Conservation (phyloP, 306 rosid species). For the Quercus wislizeni region DNA sequence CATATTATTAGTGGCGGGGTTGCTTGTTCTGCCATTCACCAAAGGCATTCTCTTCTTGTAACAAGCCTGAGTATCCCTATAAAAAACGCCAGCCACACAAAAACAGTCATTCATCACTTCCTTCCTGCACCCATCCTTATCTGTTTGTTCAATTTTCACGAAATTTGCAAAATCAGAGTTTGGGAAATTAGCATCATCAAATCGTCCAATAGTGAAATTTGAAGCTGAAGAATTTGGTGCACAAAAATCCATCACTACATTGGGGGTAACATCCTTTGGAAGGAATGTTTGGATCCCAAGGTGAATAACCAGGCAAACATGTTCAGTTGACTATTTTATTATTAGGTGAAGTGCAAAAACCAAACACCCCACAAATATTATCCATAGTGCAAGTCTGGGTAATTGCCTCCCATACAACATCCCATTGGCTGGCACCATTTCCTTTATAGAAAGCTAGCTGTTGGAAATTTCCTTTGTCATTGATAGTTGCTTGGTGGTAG, state of each 20-base stretch:
- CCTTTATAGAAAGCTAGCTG: slow-evolving; percentile 12
- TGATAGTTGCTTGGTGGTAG: slow-evolving; percentile 28
- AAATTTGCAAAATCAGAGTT: neutral
- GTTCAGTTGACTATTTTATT: neutral
- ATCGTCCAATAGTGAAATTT: neutral
- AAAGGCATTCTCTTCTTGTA: slow-evolving; percentile 37
- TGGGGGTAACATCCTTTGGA: slow-evolving; percentile 41
- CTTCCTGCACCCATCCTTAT: slow-evolving; percentile 19
- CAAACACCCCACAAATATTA: slow-evolving; percentile 38
- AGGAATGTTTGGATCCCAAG: slow-evolving; percentile 27
- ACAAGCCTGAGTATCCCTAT: neutral
- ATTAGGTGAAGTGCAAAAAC: slow-evolving; percentile 34
- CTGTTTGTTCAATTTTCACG: neutral
- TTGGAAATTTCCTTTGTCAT: slow-evolving; percentile 29
- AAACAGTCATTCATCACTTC: slow-evolving; percentile 31
- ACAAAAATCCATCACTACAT: slow-evolving; percentile 28
- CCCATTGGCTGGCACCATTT: slow-evolving; percentile 11
- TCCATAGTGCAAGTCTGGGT: slow-evolving; percentile 27
- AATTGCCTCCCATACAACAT: slow-evolving; percentile 12
- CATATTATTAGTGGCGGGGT: neutral
- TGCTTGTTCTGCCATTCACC: slow-evolving; percentile 11
- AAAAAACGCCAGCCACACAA: slow-evolving; percentile 28
- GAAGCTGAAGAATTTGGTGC: slow-evolving; percentile 6
- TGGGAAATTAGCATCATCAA: slow-evolving; percentile 21
- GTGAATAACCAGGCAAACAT: slow-evolving; percentile 36